A percentile compares a stretch with the other conserved stretches of the same genome.
These are phyloP conservation scores for Odonthalia washingtoniensis DNA, from an alignment of 31 red algal genomes.

Conservation along the genomic window DNA sequence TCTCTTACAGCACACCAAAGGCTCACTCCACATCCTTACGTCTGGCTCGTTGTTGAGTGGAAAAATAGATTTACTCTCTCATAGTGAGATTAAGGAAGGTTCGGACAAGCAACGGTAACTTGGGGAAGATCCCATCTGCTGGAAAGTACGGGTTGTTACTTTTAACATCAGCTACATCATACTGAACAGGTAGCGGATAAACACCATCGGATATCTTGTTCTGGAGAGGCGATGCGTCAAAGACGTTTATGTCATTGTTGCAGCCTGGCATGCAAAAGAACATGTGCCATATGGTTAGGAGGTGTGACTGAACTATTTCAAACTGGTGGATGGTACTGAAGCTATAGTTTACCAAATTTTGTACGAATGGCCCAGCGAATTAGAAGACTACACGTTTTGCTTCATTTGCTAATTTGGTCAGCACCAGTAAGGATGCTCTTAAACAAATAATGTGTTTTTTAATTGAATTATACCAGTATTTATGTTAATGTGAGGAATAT, in stretches of 20 bases:
- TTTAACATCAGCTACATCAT: background rate
- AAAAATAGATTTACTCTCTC: constrained; percentile 4
- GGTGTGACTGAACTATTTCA: too few relatives aligned
- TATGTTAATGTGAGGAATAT: too few relatives aligned
- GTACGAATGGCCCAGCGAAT: too few relatives aligned
- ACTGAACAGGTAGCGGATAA: constrained; percentile 23
- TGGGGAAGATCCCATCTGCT: constrained; percentile 47
- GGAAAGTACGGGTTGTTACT: constrained; percentile 40
- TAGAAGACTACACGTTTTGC: too few relatives aligned
- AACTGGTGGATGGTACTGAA: too few relatives aligned
- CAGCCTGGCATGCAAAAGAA: constrained; percentile 46
- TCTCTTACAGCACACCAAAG: too few relatives aligned
- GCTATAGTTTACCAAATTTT: too few relatives aligned
- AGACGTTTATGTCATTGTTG: constrained; percentile 46
- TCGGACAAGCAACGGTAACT: constrained; percentile 34
- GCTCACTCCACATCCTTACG: too few relatives aligned
- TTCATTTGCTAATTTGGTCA: too few relatives aligned
- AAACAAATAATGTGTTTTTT: too few relatives aligned
- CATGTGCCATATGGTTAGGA: constrained; percentile 48
- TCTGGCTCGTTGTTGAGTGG: background rate
- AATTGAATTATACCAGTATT: too few relatives aligned
- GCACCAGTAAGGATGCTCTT: too few relatives aligned
- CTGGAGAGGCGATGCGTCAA: constrained; percentile 33
- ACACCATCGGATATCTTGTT: constrained; percentile 28
- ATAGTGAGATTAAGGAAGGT: constrained; percentile 11